A percentile compares a stretch with the other conserved stretches of the same genome.
These are phyloP conservation scores for Cladosporium sp. DNA, from an alignment of 2,329 filamentous ascomycete genomes.

Conservation along the genomic window DNA sequence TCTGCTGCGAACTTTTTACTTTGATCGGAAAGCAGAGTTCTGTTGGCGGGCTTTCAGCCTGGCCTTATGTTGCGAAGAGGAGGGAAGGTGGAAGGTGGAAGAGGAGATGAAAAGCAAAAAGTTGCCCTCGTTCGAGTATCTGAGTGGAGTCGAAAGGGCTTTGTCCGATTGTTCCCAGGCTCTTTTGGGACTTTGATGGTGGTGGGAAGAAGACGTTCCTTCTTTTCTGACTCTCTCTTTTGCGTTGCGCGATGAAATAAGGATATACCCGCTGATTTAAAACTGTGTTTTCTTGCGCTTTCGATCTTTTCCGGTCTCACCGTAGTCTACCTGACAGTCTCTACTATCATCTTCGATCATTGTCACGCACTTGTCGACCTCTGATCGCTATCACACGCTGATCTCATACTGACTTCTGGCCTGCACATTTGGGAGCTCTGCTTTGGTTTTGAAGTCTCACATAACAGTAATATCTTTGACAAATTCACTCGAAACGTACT, in stretches of 20 bases:
- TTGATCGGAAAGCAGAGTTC: not conserved
- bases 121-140: not conserved
- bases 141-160: not conserved
- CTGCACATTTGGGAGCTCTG: too few relatives aligned
- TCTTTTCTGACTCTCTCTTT: conserved; percentile 3
- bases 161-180: not conserved
- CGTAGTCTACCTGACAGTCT: not conserved
- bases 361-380: too few relatives aligned
- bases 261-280: conserved; percentile 19
- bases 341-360: not conserved
- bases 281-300: conserved; percentile 1
- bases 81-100: not conserved
- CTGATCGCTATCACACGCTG: too few relatives aligned
- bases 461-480: too few relatives aligned
- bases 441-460: too few relatives aligned
- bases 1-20: not conserved
- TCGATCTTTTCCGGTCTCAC: not conserved
- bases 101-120: not conserved
- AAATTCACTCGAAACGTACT: too few relatives aligned
- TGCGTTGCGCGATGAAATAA: conserved; percentile 19
- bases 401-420: too few relatives aligned
- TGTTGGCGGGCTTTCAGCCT: not conserved
- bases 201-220: not conserved
- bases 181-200: not conserved
- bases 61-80: not conserved